Percentiles rank a stretch among this genome's conserved stretches.
Conservation (phyloP, 305 asterid genomes). For the Rubia tinctorum region DNA sequence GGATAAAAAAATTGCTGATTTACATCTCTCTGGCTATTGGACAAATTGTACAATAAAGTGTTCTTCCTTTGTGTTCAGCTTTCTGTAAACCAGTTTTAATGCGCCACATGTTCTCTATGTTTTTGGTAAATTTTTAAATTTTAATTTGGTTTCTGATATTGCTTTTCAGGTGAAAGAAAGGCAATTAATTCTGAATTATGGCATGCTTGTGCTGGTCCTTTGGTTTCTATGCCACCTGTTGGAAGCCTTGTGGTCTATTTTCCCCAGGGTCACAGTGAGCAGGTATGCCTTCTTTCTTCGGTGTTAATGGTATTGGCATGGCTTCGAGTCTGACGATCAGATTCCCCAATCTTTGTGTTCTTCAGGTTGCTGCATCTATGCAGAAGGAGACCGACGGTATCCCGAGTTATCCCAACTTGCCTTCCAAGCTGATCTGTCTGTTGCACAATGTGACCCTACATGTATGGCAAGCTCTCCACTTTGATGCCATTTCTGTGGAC, state of each 20-base stretch:
- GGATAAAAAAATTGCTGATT: background rate
- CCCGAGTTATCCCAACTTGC: conserved; percentile 96
- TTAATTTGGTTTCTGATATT: conserved; percentile 7
- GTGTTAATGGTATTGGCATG: conserved; percentile 5
- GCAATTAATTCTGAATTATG: conserved; percentile 90
- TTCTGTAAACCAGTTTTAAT: background rate
- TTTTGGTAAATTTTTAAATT: background rate
- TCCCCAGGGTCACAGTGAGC: conserved; percentile 99
- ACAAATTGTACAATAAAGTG: background rate
- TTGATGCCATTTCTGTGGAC: conserved; percentile 8
- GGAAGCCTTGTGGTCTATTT: conserved; percentile 94
- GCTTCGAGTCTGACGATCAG: conserved; percentile 14
- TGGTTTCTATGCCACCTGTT: conserved; percentile 86
- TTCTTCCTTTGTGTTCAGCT: background rate
- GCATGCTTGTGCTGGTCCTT: conserved; percentile 99
- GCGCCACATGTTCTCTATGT: background rate
- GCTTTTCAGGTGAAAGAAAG: conserved; percentile 58
- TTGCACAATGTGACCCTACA: conserved; percentile 90
- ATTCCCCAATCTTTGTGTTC: conserved; percentile 12
- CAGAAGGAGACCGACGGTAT: conserved; percentile 82
- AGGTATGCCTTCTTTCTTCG: conserved; percentile 40
- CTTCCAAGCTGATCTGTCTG: conserved; percentile 88
- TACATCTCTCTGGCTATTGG: background rate
- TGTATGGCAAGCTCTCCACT: conserved; percentile 34
- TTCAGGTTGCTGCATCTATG: conserved; percentile 97